Evolutionary conservation across 2,329 filamentous ascomycete species (phyloP), one percentile per base, ranked within the genome.

Genomic region (Neurospora sp.): DNA sequence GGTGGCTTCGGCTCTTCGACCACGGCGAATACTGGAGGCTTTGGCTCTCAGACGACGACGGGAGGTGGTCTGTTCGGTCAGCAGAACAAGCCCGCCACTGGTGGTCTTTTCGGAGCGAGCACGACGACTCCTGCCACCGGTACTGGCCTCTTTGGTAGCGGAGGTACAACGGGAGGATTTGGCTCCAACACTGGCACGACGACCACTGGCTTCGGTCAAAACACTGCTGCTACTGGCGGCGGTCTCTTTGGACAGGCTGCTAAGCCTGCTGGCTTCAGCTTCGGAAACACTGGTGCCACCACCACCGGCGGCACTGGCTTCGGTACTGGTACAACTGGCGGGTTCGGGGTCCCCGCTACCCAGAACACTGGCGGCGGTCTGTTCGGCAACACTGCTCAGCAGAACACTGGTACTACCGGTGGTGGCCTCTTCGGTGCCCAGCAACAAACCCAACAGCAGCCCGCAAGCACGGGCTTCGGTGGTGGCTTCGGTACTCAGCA

Each of bases 71-170:
- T 85, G 1, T 86, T 88, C 67, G 85, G 84, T 23, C 73, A 62
- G 52, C 52, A 62, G 52, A 76, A 73, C 40, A 78, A 75, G 66
- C 72, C 73, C 13, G 71, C 73, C 2, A 71, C 79, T 6, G 75
- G 75, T 38, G 77, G 78, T 28, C 77, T 81, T 15, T 89, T 88
- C 75, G 86, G 86, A 52, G 3, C 52, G 52, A 79, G 79, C 71
- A 69, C 72, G 17, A 71, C 73, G 19, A 71, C 71, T 71, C 72
- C 74, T 43, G 67, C 74, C 17, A 68, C 72, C 17, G 69, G 70
- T n/a, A 72, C 80, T 43, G 79, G 83, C 38, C 75, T 90, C 3
- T 89, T 89, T 73, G 83, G 85, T 13, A 76, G 74, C 66, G 66
- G 70, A 10, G 73, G 71, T 19, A 40, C 58, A 3, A 66, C 67